Evolutionary conservation across 768 basidiomycete species (phyloP).

Genomic region (Amanita fuliginea): DNA sequence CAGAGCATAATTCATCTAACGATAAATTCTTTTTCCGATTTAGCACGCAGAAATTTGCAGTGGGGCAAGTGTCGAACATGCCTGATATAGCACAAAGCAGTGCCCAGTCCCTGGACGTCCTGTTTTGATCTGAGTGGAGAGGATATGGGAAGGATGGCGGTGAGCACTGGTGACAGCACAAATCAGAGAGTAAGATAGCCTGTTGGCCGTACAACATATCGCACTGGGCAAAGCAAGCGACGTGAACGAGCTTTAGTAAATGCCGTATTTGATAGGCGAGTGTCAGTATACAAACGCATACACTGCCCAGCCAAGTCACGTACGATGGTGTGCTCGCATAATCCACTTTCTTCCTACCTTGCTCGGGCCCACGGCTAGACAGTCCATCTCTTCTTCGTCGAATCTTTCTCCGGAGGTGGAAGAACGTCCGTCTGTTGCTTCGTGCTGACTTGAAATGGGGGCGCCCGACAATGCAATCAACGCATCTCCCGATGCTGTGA

Average conservation of each 20-base stretch:
- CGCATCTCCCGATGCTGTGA: slow-evolving; percentile 84
- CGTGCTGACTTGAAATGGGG: slow-evolving; percentile 36
- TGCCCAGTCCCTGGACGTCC: no score
- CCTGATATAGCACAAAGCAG: no score
- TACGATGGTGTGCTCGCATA: slow-evolving; percentile 64
- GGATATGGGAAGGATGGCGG: no score
- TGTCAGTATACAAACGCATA: no score
- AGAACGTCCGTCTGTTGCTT: slow-evolving; percentile 7
- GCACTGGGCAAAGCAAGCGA: slow-evolving; percentile 43
- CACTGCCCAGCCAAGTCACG: slow-evolving; percentile 19
- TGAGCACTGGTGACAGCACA: no score
- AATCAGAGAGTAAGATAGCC: no score
- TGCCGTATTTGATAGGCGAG: slow-evolving; percentile 31
- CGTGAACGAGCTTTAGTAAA: slow-evolving; percentile 70
- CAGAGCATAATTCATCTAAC: no score
- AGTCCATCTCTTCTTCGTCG: slow-evolving; percentile 21
- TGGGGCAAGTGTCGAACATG: no score
- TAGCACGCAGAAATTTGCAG: no score
- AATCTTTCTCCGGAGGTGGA: slow-evolving; percentile 18
- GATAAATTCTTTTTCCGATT: no score
- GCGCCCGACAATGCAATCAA: slow-evolving; percentile 78
- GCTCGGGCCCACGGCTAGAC: background rate
- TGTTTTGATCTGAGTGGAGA: no score
- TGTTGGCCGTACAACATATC: no score
- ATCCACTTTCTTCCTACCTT: slow-evolving; percentile 47